Conservation (phyloP, 345 rosid genomes). For the Psidium friedrichsthalianum region DNA sequence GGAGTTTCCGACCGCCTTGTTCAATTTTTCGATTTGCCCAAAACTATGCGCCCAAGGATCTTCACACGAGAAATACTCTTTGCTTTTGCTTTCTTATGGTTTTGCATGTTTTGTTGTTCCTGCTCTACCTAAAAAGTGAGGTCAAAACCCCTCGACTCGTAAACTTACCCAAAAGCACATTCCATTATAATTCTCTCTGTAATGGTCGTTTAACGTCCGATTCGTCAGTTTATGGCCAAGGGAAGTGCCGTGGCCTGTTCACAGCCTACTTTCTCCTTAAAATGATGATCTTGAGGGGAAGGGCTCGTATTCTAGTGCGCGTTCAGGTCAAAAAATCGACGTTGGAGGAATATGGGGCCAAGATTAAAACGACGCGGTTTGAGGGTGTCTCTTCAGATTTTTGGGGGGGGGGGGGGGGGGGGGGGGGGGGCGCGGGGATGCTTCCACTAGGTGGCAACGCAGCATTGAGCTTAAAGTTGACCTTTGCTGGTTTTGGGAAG, state of each 20-base stretch:
- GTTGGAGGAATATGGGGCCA: neutral
- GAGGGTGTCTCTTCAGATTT: neutral
- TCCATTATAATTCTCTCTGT: neutral
- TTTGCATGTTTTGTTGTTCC: neutral
- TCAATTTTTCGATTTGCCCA: too few species aligned
- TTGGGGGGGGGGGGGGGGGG: neutral
- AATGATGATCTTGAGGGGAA: neutral
- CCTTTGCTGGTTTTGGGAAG: too few species aligned
- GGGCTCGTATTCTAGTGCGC: neutral
- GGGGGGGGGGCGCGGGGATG: neutral
- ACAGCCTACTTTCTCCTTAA: neutral
- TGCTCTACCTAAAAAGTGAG: neutral
- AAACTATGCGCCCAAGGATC: too few species aligned
- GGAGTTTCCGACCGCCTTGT: too few species aligned
- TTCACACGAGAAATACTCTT: too few species aligned
- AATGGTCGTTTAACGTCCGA: neutral
- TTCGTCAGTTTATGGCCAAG: neutral
- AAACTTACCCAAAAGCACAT: neutral
- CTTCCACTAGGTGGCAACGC: neutral
- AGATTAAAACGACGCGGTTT: neutral
- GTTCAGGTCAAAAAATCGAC: neutral
- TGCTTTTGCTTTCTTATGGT: too few species aligned
- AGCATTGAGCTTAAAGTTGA: too few species aligned
- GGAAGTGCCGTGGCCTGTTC: neutral
- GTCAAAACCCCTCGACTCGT: too few species aligned